Base-by-base conservation (phyloP, 2,329 filamentous ascomycete species). In the Scedosporium aurantiacum region DNA sequence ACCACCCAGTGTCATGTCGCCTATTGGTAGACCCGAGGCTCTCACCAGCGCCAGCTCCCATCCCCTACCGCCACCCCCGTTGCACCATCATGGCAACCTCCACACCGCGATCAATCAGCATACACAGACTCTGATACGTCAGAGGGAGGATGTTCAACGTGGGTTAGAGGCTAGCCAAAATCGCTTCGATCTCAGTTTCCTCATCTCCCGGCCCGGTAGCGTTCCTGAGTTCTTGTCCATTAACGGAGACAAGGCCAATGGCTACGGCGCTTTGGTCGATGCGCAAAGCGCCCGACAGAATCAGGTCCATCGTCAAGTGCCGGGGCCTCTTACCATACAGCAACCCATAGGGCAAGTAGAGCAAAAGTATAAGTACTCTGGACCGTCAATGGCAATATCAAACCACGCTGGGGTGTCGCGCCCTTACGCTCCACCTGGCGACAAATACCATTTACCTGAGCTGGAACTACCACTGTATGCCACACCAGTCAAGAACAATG, bases 401-500 rank as follows among this genome's bases (percentile, higher is more conserved):
- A 16, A 18, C 14, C 2, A 1, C 54, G n/a, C 54, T 10, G 12
- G 3, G 3, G 14, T 27, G 5, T n/a, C 27, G 5, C 32, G 18
- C 25, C 5, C 23, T 40, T 18, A 32, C 23, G 16, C 54, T 40
- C 27, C 25, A 8, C 14, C 25, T 16, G n/a, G 25, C 25, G 54
- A 37, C 27, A 18, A 14, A 5, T 40, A 57, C 54, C 54, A 27
- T 27, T 14, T 32, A 5, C 32, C 54, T n/a, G 54, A 37, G 16
- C 27, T 8, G 4, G 54, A 40, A 71, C 73, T 8, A 73, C 80
- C 40, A 74, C 87, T 57, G 80, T 79, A 63, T 90, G 91, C 68
- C 78, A 82, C 21, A 71, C 79, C 1, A n/a, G 14, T 28, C 16
- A 25, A 37, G 6, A 47, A 37, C 43, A 32, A 37, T 18, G 23